Percentiles rank a stretch among this genome's conserved stretches.
Evolutionary conservation across 1,284 basidiomycete species (phyloP).

Genomic region (Rhizoctonia solani): DNA sequence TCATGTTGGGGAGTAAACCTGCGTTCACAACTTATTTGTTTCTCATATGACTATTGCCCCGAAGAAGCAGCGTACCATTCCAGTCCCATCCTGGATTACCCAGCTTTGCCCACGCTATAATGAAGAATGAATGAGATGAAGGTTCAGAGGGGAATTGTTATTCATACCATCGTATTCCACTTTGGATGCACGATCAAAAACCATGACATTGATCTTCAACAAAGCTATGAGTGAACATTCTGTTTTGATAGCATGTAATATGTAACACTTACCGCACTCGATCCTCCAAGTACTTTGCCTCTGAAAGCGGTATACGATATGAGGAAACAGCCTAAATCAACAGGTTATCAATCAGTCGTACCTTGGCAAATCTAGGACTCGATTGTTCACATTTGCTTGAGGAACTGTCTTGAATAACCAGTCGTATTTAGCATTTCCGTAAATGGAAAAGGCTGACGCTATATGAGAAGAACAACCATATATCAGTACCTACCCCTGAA

Average conservation of each 20-base stretch:
- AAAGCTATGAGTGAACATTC: not conserved
- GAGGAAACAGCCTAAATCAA: not conserved
- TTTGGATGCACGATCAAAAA: conserved; percentile 16
- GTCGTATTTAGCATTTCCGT: conserved; percentile 39
- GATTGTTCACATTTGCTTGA: conserved; percentile 30
- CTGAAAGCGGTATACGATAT: not conserved
- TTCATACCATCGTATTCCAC: conserved; percentile 20
- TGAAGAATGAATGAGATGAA: not conserved
- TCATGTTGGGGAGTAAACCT: conserved; percentile 46
- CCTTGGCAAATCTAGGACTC: conserved; percentile 10
- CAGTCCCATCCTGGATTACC: conserved; percentile 44
- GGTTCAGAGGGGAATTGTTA: not conserved
- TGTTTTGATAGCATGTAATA: not conserved
- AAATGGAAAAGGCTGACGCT: conserved; percentile 19
- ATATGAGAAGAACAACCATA: conserved; percentile 13
- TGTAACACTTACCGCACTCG: conserved; percentile 2
- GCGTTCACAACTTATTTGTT: not conserved
- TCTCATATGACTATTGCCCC: not conserved
- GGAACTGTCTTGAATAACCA: conserved; percentile 38
- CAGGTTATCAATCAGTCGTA: not conserved
- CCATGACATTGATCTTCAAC: conserved; percentile 23
- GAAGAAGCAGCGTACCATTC: conserved; percentile 36
- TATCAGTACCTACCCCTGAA: not conserved
- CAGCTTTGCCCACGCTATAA: conserved; percentile 25
- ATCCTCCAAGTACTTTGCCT: conserved; percentile 28